Percentiles rank a stretch among this genome's conserved stretches.
Evolutionary conservation across 1,139 yeast species (phyloP).

Genomic region (Scheffersomyces cryptocercus): DNA sequence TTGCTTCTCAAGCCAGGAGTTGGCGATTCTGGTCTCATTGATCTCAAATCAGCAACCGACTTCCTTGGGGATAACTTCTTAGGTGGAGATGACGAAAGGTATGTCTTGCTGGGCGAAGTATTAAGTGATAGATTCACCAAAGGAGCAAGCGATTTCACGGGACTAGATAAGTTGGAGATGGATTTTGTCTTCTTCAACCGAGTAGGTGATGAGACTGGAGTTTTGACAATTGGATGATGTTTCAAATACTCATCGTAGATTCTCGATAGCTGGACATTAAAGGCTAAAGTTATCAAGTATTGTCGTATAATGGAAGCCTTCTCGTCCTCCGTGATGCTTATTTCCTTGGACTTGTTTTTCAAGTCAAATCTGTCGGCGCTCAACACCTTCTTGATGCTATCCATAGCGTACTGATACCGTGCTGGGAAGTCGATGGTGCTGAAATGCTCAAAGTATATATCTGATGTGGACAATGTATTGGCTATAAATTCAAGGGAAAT

Average conservation of each 20-base stretch:
- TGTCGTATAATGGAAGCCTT: slow-evolving; percentile 45
- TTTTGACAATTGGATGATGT: slow-evolving; percentile 9
- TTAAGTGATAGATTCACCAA: not conserved
- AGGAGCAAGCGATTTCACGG: slow-evolving; percentile 6
- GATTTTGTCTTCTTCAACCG: not conserved
- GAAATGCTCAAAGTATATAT: slow-evolving; percentile 55
- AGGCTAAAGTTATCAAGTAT: slow-evolving; percentile 53
- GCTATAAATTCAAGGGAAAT: slow-evolving; percentile 45
- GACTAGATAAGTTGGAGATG: not conserved
- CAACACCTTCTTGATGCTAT: slow-evolving; percentile 14
- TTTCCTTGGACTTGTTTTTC: slow-evolving; percentile 1
- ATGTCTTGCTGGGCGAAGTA: not conserved
- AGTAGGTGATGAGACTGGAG: slow-evolving; percentile 2
- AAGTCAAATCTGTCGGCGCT: slow-evolving; percentile 18
- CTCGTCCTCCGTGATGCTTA: slow-evolving; percentile 31
- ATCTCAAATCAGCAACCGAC: slow-evolving; percentile 11
- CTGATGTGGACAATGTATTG: slow-evolving; percentile 23
- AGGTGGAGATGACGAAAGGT: slow-evolving; percentile 7
- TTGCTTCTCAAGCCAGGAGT: slow-evolving; percentile 15
- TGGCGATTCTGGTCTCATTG: slow-evolving; percentile 11
- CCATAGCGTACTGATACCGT: slow-evolving; percentile 21
- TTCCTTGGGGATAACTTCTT: slow-evolving; percentile 18
- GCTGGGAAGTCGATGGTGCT: slow-evolving; percentile 11
- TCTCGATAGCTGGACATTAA: slow-evolving; percentile 62
- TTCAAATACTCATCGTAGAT: slow-evolving; percentile 41